These are phyloP conservation scores for Stagonosporopsis tanaceti DNA, from an alignment of 2,329 filamentous ascomycete species.

Conservation along the genomic window DNA sequence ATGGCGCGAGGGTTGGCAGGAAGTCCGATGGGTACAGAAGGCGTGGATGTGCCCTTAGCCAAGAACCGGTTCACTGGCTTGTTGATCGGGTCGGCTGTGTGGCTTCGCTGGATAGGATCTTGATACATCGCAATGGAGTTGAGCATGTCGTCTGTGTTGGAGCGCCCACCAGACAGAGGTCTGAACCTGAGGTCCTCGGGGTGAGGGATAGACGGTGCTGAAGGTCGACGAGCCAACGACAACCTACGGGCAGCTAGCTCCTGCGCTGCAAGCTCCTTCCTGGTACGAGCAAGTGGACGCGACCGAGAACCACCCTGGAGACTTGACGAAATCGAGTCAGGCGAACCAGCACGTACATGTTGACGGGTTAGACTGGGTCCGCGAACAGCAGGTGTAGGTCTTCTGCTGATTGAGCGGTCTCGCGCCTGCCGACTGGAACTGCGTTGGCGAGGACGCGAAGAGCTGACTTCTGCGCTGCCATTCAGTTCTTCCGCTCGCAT, in stretches of 20 bases:
- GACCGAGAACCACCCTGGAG: slow-evolving; percentile 38
- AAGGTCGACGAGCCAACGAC: slow-evolving; percentile 77
- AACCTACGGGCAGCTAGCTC: slow-evolving; percentile 89
- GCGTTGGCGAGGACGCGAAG: slow-evolving; percentile 57
- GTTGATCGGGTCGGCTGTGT: slow-evolving; percentile 68
- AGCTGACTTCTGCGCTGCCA: slow-evolving; percentile 70
- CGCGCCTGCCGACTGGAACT: slow-evolving; percentile 61
- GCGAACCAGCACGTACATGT: slow-evolving; percentile 45
- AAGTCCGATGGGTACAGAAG: slow-evolving; percentile 72
- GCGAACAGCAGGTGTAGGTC: slow-evolving; percentile 36
- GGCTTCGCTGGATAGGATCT: slow-evolving; percentile 62
- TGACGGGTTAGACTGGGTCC: slow-evolving; percentile 46
- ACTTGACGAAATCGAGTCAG: slow-evolving; percentile 45
- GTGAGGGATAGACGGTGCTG: slow-evolving; percentile 80
- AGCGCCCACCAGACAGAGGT: slow-evolving; percentile 44
- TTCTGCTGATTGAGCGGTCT: slow-evolving; percentile 49
- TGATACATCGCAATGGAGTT: slow-evolving; percentile 46
- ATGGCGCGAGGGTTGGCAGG: slow-evolving; percentile 92
- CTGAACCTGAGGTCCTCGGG: slow-evolving; percentile 63
- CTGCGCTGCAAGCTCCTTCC: slow-evolving; percentile 65
- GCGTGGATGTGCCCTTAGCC: slow-evolving; percentile 54
- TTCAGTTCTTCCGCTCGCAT: slow-evolving; percentile 69
- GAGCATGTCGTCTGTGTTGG: slow-evolving; percentile 53
- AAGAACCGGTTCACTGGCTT: slow-evolving; percentile 45
- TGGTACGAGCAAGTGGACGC: slow-evolving; percentile 45